Percentiles rank a stretch among this genome's conserved stretches.
Evolutionary conservation across 768 basidiomycete genomes (phyloP).

Genomic region (Trametes cinnabarina): DNA sequence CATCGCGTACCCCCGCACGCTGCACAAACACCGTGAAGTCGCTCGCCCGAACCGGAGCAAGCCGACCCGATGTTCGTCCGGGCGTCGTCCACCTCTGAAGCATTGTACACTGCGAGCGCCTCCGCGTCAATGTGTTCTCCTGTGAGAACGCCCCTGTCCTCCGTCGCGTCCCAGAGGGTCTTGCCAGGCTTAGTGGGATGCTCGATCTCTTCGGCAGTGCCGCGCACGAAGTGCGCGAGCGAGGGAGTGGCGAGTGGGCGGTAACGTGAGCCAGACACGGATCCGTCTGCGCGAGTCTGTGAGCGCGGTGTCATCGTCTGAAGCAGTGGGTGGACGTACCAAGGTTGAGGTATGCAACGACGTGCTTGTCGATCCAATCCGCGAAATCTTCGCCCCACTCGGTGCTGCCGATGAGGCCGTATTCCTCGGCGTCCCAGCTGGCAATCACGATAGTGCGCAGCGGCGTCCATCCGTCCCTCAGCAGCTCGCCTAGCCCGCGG

Average conservation of each 20-base stretch:
- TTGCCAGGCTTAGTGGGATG: conserved; percentile 66
- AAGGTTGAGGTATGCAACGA: conserved; percentile 85
- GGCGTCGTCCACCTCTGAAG: conserved; percentile 29
- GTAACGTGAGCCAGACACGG: conserved; percentile 63
- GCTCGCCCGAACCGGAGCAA: conserved; percentile 83
- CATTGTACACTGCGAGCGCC: conserved; percentile 40
- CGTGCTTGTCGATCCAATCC: conserved; percentile 74
- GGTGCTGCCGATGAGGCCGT: conserved; percentile 79
- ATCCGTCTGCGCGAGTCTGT: conserved; percentile 46
- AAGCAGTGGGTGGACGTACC: conserved; percentile 34
- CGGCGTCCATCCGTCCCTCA: conserved; percentile 79
- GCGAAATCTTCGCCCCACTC: conserved; percentile 95
- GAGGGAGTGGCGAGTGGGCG: conserved; percentile 69
- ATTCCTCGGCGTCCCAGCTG: conserved; percentile 81
- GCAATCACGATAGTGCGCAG: conserved; percentile 73
- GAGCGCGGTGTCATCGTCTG: neutral
- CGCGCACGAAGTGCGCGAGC: conserved; percentile 70
- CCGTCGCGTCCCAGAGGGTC: conserved; percentile 76
- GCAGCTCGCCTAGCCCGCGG: conserved; percentile 66
- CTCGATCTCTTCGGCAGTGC: conserved; percentile 65
- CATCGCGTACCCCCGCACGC: conserved; percentile 54
- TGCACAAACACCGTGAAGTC: conserved; percentile 94
- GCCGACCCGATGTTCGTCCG: conserved; percentile 41
- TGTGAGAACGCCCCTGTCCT: conserved; percentile 53
- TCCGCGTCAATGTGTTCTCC: conserved; percentile 44